These are phyloP conservation scores for Dothidotthia symphoricarpi DNA, from an alignment of 2,329 filamentous ascomycete genomes.

Conservation along the genomic window DNA sequence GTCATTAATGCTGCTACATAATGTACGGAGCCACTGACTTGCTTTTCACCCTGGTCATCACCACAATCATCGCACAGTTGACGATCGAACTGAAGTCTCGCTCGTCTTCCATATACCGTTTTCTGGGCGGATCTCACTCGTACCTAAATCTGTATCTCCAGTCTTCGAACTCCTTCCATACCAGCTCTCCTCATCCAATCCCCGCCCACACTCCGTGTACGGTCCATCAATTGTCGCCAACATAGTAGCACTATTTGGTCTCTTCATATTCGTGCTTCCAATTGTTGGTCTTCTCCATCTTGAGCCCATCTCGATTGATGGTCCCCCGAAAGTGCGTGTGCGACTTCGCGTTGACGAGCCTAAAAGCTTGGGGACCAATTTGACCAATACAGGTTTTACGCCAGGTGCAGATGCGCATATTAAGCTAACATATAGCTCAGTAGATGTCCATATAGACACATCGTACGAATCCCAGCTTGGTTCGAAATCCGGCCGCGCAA, in stretches of 20 bases:
- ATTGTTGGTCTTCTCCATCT: conserved; percentile 12
- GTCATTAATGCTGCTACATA: too few species aligned
- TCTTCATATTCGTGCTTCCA: conserved; percentile 4
- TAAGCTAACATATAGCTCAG: conserved; percentile 21
- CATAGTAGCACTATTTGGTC: conserved; percentile 5
- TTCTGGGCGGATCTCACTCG: background rate
- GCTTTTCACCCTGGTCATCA: too few species aligned
- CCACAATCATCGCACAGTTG: too few species aligned
- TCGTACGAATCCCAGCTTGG: conserved; percentile 25
- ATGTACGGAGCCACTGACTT: too few species aligned
- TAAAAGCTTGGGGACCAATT: conserved; percentile 20
- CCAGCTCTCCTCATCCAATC: conserved; percentile 5
- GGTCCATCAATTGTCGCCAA: conserved; percentile 9
- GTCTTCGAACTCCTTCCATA: conserved; percentile 1
- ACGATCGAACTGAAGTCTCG: too few species aligned
- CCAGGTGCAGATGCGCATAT: conserved; percentile 24
- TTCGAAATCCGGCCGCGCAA: conserved; percentile 15
- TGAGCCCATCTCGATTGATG: conserved; percentile 5
- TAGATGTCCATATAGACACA: conserved; percentile 23
- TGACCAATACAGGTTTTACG: conserved; percentile 16
- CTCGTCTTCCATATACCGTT: conserved; percentile 6
- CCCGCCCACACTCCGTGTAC: conserved; percentile 13
- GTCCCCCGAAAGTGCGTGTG: conserved; percentile 3
- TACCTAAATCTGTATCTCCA: background rate
- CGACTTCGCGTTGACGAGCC: conserved; percentile 13